phyloP scores from a whole-genome alignment of 345 rosid species.

The Gossypioides kirkii region DNA sequence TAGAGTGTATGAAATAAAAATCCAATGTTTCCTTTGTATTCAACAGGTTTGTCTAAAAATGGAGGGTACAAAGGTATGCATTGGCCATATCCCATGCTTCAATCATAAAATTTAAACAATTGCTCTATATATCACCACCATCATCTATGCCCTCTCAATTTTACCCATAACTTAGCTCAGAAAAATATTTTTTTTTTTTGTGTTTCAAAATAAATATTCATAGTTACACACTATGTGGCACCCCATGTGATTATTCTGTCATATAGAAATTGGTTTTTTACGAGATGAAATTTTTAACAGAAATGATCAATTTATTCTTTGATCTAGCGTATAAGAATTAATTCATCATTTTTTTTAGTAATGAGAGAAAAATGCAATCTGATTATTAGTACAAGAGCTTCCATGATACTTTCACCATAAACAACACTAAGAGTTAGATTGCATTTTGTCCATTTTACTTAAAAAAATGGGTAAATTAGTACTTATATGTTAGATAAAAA shows the following conservation, averaged over 20 bases:
- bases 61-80: slow-evolving; percentile 37
- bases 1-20: not conserved
- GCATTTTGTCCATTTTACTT: fast-evolving
- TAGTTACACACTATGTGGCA: no score
- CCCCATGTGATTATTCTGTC: no score
- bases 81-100: slow-evolving; percentile 52
- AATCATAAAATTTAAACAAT: slow-evolving; percentile 48
- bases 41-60: slow-evolving; percentile 46
- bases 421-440: not conserved
- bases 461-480: no score
- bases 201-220: not conserved
- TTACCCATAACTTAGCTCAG: slow-evolving; percentile 45
- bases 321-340: no score
- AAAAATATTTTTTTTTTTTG: slow-evolving; percentile 15
- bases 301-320: no score
- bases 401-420: no score
- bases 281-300: no score
- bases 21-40: slow-evolving; percentile 50
- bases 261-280: no score
- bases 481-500: no score
- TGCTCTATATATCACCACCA: slow-evolving; percentile 30
- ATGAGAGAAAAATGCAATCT: no score
- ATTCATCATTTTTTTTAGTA: no score
- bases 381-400: no score
- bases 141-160: slow-evolving; percentile 28